A percentile compares a stretch with the other conserved stretches of the same genome.
These are phyloP conservation scores for Cairneyella variabilis DNA, from an alignment of 495 filamentous ascomycete species.

Conservation along the genomic window DNA sequence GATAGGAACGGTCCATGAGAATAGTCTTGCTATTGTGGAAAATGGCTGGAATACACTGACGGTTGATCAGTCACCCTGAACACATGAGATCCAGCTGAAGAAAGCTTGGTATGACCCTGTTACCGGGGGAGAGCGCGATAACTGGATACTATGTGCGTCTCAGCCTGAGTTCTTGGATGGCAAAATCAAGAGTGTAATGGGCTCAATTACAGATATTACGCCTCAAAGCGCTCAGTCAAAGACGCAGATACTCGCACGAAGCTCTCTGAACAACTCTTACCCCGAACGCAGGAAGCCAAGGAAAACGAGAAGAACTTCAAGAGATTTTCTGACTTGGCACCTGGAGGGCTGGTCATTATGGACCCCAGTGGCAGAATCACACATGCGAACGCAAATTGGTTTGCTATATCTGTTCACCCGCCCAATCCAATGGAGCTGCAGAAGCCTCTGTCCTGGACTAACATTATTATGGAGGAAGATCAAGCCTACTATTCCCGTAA, in stretches of 20 bases:
- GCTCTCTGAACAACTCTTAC: conserved; percentile 56
- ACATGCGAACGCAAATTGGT: conserved; percentile 52
- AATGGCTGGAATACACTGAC: conserved; percentile 20
- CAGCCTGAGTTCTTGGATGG: conserved; percentile 19
- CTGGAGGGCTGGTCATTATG: conserved; percentile 66
- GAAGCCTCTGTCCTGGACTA: conserved; percentile 1
- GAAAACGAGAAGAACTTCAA: conserved; percentile 57
- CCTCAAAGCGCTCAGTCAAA: conserved; percentile 60
- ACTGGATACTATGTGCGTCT: conserved; percentile 14
- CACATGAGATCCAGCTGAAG: conserved; percentile 18
- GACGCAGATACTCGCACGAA: conserved; percentile 60
- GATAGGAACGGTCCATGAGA: conserved; percentile 13
- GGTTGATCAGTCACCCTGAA: conserved; percentile 12
- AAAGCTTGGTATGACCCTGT: conserved; percentile 14
- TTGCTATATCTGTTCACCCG: conserved; percentile 2
- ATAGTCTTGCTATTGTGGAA: conserved; percentile 2
- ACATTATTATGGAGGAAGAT: conserved; percentile 5
- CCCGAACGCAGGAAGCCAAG: conserved; percentile 22
- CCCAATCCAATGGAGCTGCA: not conserved
- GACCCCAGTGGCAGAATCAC: conserved; percentile 54
- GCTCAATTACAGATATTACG: conserved; percentile 52
- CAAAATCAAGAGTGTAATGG: conserved; percentile 17
- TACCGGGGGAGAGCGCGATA: conserved; percentile 24
- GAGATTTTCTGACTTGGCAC: conserved; percentile 65
- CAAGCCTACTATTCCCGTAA: not conserved